Evolutionary conservation across 805 yeast species (phyloP).

Genomic region (Suhomyces emberorum): DNA sequence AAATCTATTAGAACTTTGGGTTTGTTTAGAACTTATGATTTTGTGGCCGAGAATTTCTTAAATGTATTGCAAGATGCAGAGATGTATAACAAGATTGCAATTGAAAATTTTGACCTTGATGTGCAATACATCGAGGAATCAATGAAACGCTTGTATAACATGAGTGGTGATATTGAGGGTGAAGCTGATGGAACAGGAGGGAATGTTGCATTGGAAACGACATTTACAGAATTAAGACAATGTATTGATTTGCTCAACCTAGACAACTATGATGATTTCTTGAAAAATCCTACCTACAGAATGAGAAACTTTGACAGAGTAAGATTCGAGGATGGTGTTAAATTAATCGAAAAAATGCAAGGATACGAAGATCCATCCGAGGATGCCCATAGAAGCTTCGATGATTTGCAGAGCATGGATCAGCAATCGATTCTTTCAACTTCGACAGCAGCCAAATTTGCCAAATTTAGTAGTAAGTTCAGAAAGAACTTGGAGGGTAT

Average conservation of each 20-base stretch:
- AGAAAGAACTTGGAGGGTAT: constrained; percentile 9
- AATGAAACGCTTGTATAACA: constrained; percentile 36
- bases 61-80: constrained; percentile 55
- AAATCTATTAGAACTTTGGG: constrained; percentile 71
- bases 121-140: constrained; percentile 68
- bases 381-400: not conserved
- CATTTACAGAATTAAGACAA: constrained; percentile 78
- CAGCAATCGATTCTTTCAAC: constrained; percentile 21
- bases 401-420: constrained; percentile 9
- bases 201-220: constrained; percentile 59
- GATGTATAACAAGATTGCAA: constrained; percentile 56
- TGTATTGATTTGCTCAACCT: constrained; percentile 66
- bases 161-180: constrained; percentile 16
- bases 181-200: constrained; percentile 17
- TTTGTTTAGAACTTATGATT: constrained; percentile 84
- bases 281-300: constrained; percentile 42
- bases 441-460: constrained; percentile 15
- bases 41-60: constrained; percentile 69
- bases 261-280: constrained; percentile 63
- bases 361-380: constrained; percentile 15
- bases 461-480: constrained; percentile 16
- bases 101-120: constrained; percentile 74
- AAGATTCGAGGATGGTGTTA: constrained; percentile 66
- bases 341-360: constrained; percentile 53
- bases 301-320: constrained; percentile 66